Evolutionary conservation across 2,329 filamentous ascomycete species (phyloP).

Genomic region (Ilyonectria mors-panacis): DNA sequence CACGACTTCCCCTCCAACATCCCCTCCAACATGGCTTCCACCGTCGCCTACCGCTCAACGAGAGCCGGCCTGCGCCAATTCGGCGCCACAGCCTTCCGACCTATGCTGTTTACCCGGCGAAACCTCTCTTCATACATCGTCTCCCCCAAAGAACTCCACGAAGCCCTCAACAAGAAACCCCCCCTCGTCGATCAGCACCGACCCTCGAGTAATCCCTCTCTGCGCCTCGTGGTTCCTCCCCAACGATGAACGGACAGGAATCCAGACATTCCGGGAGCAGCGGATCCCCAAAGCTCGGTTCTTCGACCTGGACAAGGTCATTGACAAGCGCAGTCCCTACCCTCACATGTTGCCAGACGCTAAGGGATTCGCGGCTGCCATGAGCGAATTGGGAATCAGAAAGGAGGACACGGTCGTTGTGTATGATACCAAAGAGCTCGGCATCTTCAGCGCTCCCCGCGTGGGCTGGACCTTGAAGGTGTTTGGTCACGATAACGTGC

Average conservation of each 20-base stretch:
- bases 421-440: constrained; percentile 91
- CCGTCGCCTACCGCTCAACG: constrained; percentile 59
- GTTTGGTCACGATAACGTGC: constrained; percentile 91
- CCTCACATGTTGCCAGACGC: constrained; percentile 95
- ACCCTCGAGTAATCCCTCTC: constrained; percentile 87
- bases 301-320: constrained; percentile 95
- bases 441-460: constrained; percentile 93
- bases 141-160: constrained; percentile 84
- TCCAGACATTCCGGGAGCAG: constrained; percentile 83
- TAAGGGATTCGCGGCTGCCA: constrained; percentile 86
- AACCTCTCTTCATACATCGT: constrained; percentile 87
- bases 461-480: constrained; percentile 94
- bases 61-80: constrained; percentile 58
- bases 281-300: constrained; percentile 93
- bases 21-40: constrained; percentile 58
- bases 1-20: constrained; percentile 1
- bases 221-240: constrained; percentile 98
- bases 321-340: constrained; percentile 89
- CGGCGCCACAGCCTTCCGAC: constrained; percentile 51
- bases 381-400: constrained; percentile 90
- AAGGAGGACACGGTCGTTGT: constrained; percentile 93
- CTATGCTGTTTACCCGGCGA: constrained; percentile 48
- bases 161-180: constrained; percentile 89
- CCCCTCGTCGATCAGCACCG: constrained; percentile 82
- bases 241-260: constrained; percentile 87